Conservation (phyloP, 306 rosid genomes). For the Datisca glomerata region DNA sequence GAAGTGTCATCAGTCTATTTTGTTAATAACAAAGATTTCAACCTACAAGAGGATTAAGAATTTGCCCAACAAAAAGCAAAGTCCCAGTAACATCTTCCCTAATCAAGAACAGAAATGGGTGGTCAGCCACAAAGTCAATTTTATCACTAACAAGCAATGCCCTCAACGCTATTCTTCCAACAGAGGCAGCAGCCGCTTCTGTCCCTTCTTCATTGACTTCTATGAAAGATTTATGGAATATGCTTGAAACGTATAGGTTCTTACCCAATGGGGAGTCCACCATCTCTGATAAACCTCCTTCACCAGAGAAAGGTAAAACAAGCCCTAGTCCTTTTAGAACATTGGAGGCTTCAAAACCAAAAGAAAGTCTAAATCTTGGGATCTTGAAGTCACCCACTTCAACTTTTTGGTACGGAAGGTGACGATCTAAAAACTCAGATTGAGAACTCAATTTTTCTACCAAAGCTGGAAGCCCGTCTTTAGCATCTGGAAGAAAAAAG, state of each 20-base stretch:
- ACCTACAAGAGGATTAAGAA: conserved; percentile 53
- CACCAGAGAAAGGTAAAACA: conserved; percentile 4
- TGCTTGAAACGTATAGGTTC: neutral
- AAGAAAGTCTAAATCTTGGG: conserved; percentile 17
- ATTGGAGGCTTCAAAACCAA: neutral
- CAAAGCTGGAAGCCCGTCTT: conserved; percentile 11
- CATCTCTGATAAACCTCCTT: conserved; percentile 10
- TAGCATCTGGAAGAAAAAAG: conserved; percentile 19
- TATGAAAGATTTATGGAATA: conserved; percentile 11
- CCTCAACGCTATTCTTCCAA: conserved; percentile 10
- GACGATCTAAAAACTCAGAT: conserved; percentile 1
- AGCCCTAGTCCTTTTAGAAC: conserved; percentile 10
- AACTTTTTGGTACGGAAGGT: rapidly evolving
- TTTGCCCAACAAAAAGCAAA: conserved; percentile 56
- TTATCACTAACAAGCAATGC: neutral
- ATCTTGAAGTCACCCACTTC: conserved; percentile 3
- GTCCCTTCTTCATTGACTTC: conserved; percentile 20
- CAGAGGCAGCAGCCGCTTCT: conserved; percentile 48
- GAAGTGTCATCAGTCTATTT: too few relatives aligned
- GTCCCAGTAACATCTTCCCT: conserved; percentile 63
- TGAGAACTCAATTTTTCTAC: neutral
- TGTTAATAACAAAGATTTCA: too few relatives aligned
- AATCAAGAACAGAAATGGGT: conserved; percentile 56
- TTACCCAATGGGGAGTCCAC: conserved; percentile 5
- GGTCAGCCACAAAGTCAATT: conserved; percentile 74